Percentiles rank a stretch among this genome's conserved stretches.
These are phyloP conservation scores for Periconia sp. DNA, from an alignment of 2,329 filamentous ascomycete species.

Conservation along the genomic window DNA sequence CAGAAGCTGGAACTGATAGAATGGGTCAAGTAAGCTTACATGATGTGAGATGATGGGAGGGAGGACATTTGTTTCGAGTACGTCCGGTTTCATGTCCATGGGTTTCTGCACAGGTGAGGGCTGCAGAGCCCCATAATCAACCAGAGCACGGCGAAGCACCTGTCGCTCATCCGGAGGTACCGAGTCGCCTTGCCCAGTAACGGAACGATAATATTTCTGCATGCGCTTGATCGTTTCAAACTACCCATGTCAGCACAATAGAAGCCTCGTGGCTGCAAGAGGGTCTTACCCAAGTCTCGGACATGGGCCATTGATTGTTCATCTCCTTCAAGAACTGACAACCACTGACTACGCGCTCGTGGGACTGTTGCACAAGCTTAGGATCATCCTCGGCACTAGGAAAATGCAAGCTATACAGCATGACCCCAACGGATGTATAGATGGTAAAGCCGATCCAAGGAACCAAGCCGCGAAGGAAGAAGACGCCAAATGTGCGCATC, in stretches of 20 bases:
- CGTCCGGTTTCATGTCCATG: slow-evolving; percentile 18
- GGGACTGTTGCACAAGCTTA: slow-evolving; percentile 32
- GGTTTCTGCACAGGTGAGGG: slow-evolving; percentile 42
- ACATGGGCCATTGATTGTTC: slow-evolving; percentile 47
- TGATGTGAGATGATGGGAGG: slow-evolving; percentile 12
- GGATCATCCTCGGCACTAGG: slow-evolving; percentile 40
- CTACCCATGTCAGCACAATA: slow-evolving; percentile 12
- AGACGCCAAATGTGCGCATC: slow-evolving; percentile 45
- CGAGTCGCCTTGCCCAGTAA: slow-evolving; percentile 35
- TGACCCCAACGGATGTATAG: slow-evolving; percentile 44
- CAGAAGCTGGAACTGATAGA: slow-evolving; percentile 7
- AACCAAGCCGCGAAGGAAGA: slow-evolving; percentile 43
- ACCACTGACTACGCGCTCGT: slow-evolving; percentile 38
- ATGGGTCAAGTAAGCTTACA: slow-evolving; percentile 1
- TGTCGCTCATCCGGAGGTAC: slow-evolving; percentile 42
- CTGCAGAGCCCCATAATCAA: slow-evolving; percentile 46
- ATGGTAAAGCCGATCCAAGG: slow-evolving; percentile 48
- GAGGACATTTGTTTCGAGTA: slow-evolving; percentile 15
- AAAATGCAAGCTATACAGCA: slow-evolving; percentile 44
- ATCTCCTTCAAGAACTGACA: slow-evolving; percentile 44
- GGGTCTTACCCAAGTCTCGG: slow-evolving; percentile 39
- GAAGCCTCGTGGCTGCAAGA: background rate
- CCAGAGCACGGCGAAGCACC: slow-evolving; percentile 40
- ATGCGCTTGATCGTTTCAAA: slow-evolving; percentile 47
- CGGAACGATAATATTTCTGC: slow-evolving; percentile 44